Evolutionary conservation across 345 rosid genomes (phyloP).

Genomic region (Cardamine resedifolia): DNA sequence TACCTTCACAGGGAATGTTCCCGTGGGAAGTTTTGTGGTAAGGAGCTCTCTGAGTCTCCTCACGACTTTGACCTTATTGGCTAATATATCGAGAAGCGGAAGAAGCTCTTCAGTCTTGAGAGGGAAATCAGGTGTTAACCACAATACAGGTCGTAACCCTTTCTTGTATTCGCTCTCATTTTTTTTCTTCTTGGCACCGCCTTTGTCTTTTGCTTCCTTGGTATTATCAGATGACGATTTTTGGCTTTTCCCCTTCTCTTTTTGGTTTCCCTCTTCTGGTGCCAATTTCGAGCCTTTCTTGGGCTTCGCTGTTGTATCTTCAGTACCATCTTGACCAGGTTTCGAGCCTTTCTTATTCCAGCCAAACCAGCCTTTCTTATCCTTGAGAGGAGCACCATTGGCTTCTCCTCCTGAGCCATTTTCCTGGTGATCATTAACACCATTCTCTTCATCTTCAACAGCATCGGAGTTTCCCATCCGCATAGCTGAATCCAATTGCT

Average conservation of each 20-base stretch:
- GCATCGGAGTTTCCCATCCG: constrained; percentile 65
- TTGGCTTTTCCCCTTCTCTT: constrained; percentile 47
- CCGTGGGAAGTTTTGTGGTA: constrained; percentile 86
- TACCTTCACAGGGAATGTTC: constrained; percentile 99
- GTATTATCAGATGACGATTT: constrained; percentile 64
- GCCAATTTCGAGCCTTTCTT: constrained; percentile 75
- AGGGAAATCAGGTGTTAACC: constrained; percentile 96
- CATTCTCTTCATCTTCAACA: constrained; percentile 67
- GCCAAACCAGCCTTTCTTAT: constrained; percentile 94
- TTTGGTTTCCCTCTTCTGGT: constrained; percentile 66
- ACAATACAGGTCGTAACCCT: constrained; percentile 89
- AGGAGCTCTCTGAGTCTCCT: constrained; percentile 97
- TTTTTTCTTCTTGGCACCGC: constrained; percentile 59
- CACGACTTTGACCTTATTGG: constrained; percentile 93
- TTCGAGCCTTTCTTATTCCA: constrained; percentile 84
- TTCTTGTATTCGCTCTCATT: constrained; percentile 93
- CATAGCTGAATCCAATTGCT: constrained; percentile 82
- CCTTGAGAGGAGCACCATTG: constrained; percentile 48
- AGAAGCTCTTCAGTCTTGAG: constrained; percentile 86
- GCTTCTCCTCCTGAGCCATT: constrained; percentile 49
- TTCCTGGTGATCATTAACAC: constrained; percentile 50
- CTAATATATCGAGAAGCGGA: constrained; percentile 94
- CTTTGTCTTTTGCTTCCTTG: constrained; percentile 75
- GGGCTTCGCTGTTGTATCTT: constrained; percentile 54
- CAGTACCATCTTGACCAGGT: constrained; percentile 45